phyloP scores from a whole-genome alignment of 2,329 filamentous ascomycete genomes.

The Boeremia exigua region DNA sequence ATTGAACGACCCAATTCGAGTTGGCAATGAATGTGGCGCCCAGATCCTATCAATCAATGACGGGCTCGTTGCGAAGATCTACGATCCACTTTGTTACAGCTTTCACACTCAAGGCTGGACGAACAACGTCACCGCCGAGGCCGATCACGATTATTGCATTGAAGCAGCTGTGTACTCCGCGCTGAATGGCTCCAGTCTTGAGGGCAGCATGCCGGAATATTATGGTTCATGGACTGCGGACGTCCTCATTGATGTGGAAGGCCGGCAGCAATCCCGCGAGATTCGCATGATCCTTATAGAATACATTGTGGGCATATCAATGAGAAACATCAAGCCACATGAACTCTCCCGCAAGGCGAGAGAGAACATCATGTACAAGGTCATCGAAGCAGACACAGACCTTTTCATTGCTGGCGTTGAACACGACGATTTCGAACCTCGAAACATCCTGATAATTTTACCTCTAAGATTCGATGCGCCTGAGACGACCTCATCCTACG shows the following conservation, averaged over 20 bases:
- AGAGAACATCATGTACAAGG: slow-evolving; percentile 15
- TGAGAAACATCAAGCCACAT: slow-evolving; percentile 2
- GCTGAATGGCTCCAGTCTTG: neutral
- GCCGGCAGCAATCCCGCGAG: neutral
- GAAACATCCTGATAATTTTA: slow-evolving; percentile 4
- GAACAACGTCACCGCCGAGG: neutral
- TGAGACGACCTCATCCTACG: neutral
- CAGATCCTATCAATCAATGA: slow-evolving; percentile 6
- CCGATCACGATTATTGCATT: neutral
- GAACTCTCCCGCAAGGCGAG: neutral
- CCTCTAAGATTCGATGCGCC: neutral
- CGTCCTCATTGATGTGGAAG: neutral
- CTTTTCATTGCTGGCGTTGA: neutral
- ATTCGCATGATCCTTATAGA: slow-evolving; percentile 13
- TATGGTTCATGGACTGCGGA: neutral
- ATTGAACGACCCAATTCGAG: neutral
- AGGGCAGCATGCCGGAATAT: neutral
- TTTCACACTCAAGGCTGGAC: neutral
- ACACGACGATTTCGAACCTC: slow-evolving; percentile 9
- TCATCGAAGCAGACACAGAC: slow-evolving; percentile 9
- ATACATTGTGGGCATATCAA: neutral
- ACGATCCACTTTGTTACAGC: slow-evolving; percentile 12
- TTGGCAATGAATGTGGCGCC: slow-evolving; percentile 4
- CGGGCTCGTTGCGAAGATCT: slow-evolving; percentile 16
- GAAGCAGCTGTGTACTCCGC: slow-evolving; percentile 3